Evolutionary conservation across 176 grass and related monocot species (phyloP).

Genomic region (Raddia distichophylla): DNA sequence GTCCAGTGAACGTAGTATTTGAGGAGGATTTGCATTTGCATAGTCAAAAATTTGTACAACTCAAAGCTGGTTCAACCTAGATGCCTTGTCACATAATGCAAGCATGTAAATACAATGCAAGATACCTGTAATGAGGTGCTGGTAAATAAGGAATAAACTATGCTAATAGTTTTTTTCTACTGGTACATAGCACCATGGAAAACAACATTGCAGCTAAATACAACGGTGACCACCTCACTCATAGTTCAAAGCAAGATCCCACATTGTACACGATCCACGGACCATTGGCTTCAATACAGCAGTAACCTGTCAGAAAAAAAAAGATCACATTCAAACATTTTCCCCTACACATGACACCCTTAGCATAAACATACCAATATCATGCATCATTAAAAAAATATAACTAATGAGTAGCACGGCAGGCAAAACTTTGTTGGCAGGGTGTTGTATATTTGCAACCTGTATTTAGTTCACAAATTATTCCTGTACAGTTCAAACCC

Average conservation of each 20-base stretch:
- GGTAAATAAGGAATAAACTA: not conserved
- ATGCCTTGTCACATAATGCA: not conserved
- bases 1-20: not conserved
- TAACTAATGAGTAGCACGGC: not conserved
- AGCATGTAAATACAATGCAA: not conserved
- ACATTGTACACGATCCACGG: conserved; percentile 15
- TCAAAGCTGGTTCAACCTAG: not conserved
- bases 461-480: not conserved
- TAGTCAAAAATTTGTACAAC: not conserved
- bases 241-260: not conserved
- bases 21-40: not conserved
- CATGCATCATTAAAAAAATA: not conserved
- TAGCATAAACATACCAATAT: not conserved
- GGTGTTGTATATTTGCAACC: not conserved
- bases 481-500: not conserved
- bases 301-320: conserved; percentile 35
- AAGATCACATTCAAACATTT: not conserved
- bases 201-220: conserved; percentile 20
- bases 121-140: not conserved
- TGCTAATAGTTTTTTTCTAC: not conserved
- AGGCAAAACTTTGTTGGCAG: not conserved
- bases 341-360: not conserved
- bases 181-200: not conserved
- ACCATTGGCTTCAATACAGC: not conserved
- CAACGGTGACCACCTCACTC: not conserved